Evolutionary conservation across 2,329 filamentous ascomycete genomes (phyloP).

Genomic region (Salinomyces thailandicus): DNA sequence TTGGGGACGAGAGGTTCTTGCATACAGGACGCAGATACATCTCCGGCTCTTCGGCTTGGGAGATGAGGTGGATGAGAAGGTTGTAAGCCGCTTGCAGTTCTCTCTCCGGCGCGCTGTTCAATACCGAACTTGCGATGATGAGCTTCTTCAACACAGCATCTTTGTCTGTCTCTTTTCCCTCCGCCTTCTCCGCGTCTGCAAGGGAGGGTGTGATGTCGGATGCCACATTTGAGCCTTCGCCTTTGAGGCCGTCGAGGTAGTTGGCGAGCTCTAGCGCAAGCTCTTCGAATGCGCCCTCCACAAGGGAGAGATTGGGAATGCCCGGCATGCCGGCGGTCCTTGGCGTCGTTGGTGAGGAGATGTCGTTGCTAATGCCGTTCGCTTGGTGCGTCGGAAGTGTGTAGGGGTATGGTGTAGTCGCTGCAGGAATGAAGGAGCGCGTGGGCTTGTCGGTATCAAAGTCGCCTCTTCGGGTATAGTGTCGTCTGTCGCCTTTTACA

Average conservation of each 20-base stretch:
- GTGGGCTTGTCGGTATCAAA: not conserved
- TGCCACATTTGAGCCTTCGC: conserved; percentile 46
- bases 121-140: conserved; percentile 62
- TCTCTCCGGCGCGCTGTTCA: conserved; percentile 87
- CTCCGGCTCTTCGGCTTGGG: conserved; percentile 74
- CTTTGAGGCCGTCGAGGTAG: conserved; percentile 74
- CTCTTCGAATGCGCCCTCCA: conserved; percentile 91
- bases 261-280: conserved; percentile 89
- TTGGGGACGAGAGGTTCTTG: conserved; percentile 76
- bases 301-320: conserved; percentile 52
- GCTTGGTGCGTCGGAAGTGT: not conserved
- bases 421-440: not conserved
- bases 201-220: conserved; percentile 62
- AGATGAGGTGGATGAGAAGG: conserved; percentile 84
- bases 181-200: conserved; percentile 27
- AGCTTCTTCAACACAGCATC: conserved; percentile 85
- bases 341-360: too few relatives aligned
- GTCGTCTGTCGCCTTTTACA: too few relatives aligned
- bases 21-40: conserved; percentile 83
- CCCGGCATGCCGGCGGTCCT: conserved; percentile 43
- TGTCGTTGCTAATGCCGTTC: not conserved
- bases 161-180: conserved; percentile 49
- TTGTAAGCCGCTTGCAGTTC: conserved; percentile 96
- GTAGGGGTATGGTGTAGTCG: not conserved
- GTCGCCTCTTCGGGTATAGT: too few relatives aligned